Conservation (phyloP, 2,329 filamentous ascomycete genomes). For the Alternaria postmessia region DNA sequence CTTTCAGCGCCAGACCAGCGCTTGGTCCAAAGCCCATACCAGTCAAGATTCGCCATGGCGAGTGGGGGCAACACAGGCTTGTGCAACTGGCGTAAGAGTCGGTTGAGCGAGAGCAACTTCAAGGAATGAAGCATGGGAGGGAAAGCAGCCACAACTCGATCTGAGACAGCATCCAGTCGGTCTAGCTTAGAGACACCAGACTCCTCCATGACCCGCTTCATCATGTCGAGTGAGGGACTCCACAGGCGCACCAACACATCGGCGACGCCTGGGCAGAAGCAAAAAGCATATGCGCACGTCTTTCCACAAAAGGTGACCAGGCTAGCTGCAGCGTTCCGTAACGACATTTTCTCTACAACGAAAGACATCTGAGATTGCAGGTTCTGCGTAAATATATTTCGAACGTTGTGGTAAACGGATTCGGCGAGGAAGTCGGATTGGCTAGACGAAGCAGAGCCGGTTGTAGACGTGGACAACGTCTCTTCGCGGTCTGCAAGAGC, state of each 20-base stretch:
- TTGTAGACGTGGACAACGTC: conserved; percentile 55
- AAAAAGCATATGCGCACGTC: conserved; percentile 90
- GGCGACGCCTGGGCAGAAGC: conserved; percentile 86
- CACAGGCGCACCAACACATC: conserved; percentile 85
- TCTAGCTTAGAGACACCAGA: conserved; percentile 68
- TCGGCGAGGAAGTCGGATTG: conserved; percentile 73
- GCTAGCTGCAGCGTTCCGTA: conserved; percentile 72
- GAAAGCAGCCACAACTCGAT: conserved; percentile 73
- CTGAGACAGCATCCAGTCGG: conserved; percentile 58
- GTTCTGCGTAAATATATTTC: conserved; percentile 85
- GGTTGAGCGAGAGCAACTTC: conserved; percentile 69
- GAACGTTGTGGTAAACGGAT: conserved; percentile 86
- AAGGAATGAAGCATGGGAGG: conserved; percentile 70
- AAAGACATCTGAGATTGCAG: conserved; percentile 83
- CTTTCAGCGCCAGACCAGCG: conserved; percentile 89
- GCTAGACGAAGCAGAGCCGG: conserved; percentile 66
- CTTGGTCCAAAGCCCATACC: conserved; percentile 84
- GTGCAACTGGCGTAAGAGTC: conserved; percentile 66
- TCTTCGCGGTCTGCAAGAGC: conserved; percentile 66
- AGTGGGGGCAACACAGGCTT: conserved; percentile 73
- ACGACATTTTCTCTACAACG: conserved; percentile 87
- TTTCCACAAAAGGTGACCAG: conserved; percentile 86
- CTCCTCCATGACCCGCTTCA: conserved; percentile 76
- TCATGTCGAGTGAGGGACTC: conserved; percentile 72
- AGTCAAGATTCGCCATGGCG: conserved; percentile 75